phyloP scores from a whole-genome alignment of 805 yeast genomes.

The Lipomyces anomalus region DNA sequence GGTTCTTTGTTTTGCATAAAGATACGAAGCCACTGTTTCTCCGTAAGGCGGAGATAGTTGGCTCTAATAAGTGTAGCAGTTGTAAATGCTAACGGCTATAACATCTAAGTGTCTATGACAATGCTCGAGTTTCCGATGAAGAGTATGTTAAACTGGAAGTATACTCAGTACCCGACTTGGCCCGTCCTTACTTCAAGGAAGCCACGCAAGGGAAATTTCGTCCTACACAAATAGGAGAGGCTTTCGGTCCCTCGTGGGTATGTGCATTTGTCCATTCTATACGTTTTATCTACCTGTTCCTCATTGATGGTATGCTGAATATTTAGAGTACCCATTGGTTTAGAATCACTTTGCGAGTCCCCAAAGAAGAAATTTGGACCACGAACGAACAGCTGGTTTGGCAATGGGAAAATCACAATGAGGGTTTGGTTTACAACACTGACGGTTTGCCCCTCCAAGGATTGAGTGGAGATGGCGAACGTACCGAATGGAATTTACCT shows the following conservation, averaged over 20 bases:
- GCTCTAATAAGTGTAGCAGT: no score
- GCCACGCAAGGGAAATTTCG: slow-evolving; percentile 45
- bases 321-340: slow-evolving; percentile 97
- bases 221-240: slow-evolving; percentile 51
- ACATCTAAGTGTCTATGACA: slow-evolving; percentile 53
- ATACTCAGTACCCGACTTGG: slow-evolving; percentile 67
- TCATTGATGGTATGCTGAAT: no score
- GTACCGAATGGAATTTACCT: slow-evolving; percentile 70
- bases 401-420: slow-evolving; percentile 67
- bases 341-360: no score
- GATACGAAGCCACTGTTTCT: neutral
- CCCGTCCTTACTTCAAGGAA: slow-evolving; percentile 58
- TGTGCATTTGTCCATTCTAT: no score
- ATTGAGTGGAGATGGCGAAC: slow-evolving; percentile 69
- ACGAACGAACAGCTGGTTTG: slow-evolving; percentile 18
- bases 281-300: neutral
- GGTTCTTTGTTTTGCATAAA: neutral
- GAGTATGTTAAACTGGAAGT: slow-evolving; percentile 54
- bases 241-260: slow-evolving; percentile 96
- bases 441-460: slow-evolving; percentile 74
- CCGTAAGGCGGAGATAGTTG: neutral
- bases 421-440: slow-evolving; percentile 69
- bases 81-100: slow-evolving; percentile 1
- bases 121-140: slow-evolving; percentile 45
- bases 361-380: slow-evolving; percentile 36